Base-by-base conservation (phyloP, 352 stramenopile species). In the Phytophthora idaei region DNA sequence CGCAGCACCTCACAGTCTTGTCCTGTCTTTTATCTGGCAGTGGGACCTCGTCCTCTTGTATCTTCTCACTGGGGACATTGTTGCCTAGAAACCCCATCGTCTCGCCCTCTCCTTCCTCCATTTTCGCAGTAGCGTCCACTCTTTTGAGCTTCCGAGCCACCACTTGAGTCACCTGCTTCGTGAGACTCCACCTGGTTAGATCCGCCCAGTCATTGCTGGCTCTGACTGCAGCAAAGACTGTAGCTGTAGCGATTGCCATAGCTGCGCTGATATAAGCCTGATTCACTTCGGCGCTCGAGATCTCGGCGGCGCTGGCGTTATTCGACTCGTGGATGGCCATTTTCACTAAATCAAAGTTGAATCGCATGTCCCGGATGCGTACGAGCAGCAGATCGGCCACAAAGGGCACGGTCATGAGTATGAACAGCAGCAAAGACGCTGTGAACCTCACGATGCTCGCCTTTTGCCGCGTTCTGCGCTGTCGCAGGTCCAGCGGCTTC, bases 301-400 rank as follows among this genome's bases (percentile, higher is more conserved):
- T 69, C 39, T 70, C 56, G 3, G 58, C 61, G 2, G 70, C 70
- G 4, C 61, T 47, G 5, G 66, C 61, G 28, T 64, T 68, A 29
- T 52, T 63, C 15, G 61, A 61, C 53, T 78, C 70, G 46, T 74
- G 64, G 48, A 78, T 73, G 42, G 70, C 70, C 70, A 78, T 74
- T n/a, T 68, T 64, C 32, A 75, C 61, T 11, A 77, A 44, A 15
- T 77, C 60, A 12, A 73, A 77, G 37, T 61, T 67, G 51, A 77
- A 77, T 12, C 70, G 44, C 59, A 78, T 68, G 50, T 75, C 66
- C 2, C 70, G 66, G 37, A 72, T 69, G 9, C 70, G 52, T 37
- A 75, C 66, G 5, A 78, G 57, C 31, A 78, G 48, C 6, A 73
- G 21, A 52, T 78, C 66, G n/a, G 70, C 61, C 25, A 70, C 70